Evolutionary conservation across 441 rosid genomes (phyloP), one percentile per base, ranked within the genome.

Genomic region (Sinapis alba): DNA sequence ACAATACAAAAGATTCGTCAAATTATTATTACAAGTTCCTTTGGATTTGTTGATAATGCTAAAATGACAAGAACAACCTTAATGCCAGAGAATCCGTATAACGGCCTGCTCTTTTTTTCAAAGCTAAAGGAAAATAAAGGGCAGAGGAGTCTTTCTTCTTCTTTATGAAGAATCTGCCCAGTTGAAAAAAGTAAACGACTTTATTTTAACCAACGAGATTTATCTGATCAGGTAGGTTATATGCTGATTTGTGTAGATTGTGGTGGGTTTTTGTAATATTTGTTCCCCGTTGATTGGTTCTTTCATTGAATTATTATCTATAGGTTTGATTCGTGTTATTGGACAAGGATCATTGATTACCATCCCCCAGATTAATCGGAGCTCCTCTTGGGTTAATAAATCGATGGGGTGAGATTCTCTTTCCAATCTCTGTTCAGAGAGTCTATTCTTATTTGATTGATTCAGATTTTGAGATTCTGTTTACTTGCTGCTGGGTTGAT

Each of bases 381-480:
- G 76, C 80, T 77, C 58, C n/a, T n/a, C n/a, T 23, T 64, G 51
- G 57, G 61, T 65, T 77, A 0, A 26, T 75, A 68, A 21, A 66
- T 53, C 77, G 65, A 78, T 78, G 81, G 81, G 81, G 81, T 78
- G 57, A 32, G 81, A 26, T 78, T 78, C 77, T 72, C 26, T 5
- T 65, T 45, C 21, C 61, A 2, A 0, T 78, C 27, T 32, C 13
- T 69, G 27, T 53, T 50, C 69, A 27, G 15, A 16, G 8, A 27
- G 0, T 57, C 3, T 41, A 15, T 43, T 27, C n/a, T 1, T 7
- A 7, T 56, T 18, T 47, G 16, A 65, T 71, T 65, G 57, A 59
- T 65, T 57, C 16, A 3, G 32, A 54, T 41, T 76, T 59, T 5
- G 21, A 65, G 36, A 9, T 18, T 43, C 19, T 20, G 24, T 58